Base-by-base conservation (phyloP, 139 green algal genomes). In the Asterochloris sp. region DNA sequence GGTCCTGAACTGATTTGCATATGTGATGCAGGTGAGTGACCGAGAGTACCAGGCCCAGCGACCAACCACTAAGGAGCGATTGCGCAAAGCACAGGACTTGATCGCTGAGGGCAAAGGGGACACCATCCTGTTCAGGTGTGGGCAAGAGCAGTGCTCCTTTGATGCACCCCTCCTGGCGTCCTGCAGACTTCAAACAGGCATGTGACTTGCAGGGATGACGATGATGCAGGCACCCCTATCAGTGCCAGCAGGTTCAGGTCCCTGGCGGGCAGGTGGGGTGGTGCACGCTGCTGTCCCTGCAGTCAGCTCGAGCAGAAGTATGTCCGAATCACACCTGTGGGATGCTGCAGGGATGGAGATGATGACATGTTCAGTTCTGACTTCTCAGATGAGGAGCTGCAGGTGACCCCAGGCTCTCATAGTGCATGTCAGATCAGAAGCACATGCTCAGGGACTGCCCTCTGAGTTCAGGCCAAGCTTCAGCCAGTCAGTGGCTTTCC, bases 281-380 rank as follows among this genome's bases (percentile, higher is more conserved):
- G 38, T 54, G 38, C 38, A 2, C 38, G 38, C 38, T 54, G 38
- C 38, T 54, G 38, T 54, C 38, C 6, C 6, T 54, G 6, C 6
- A 6, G 38, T 4, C 29, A 62, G 9, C 80, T 81, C 0, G 29
- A 85, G 29, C 23, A 24, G 23, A 2, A 38, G 8, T 79, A 54
- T 78, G 24, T 67, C 13, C 61, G 21, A 38, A 27, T 69, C 21
- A 47, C 73, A 13, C 21, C 4, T 54, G 4, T 54, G 38, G 38
- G 6, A 74, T 0, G 38, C 38, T 54, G 38, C 38, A 54, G 27
- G 15, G 80, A 81, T 17, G 91, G 90, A 11, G 91, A 95, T 74
- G 92, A 96, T 71, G 89, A 95, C 77, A 93, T 94, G 85, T 95
- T 95, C 79, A 87, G 69, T 19, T 68, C 71, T 17, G 74, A 81